Conservation (phyloP, 495 filamentous ascomycete species). For the Astrothelium subdiscretum region DNA sequence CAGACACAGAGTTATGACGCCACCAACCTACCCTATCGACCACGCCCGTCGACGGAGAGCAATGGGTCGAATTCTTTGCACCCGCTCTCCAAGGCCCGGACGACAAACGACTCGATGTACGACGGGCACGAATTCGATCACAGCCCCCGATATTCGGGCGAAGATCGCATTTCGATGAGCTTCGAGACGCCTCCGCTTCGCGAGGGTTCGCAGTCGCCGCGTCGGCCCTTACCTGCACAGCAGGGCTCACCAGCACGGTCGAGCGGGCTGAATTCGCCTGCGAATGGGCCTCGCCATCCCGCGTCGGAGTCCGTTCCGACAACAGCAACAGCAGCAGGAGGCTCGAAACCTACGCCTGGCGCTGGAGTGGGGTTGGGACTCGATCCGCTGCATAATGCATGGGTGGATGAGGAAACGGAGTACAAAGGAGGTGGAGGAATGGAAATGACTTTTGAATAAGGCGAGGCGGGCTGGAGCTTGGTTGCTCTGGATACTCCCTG, state of each 20-base stretch:
- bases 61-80: neutral
- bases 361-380: neutral
- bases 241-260: neutral
- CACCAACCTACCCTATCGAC: slow-evolving; percentile 2
- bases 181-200: neutral
- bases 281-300: neutral
- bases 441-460: slow-evolving; percentile 60
- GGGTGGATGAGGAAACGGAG: slow-evolving; percentile 31
- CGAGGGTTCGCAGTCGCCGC: neutral
- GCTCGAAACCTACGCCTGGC: slow-evolving; percentile 8
- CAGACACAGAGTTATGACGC: slow-evolving; percentile 40
- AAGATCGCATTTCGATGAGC: neutral
- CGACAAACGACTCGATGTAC: neutral
- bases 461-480: neutral
- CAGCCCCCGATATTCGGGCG: neutral
- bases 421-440: slow-evolving; percentile 33
- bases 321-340: neutral
- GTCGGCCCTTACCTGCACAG: neutral
- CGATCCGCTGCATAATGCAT: slow-evolving; percentile 12
- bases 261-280: neutral
- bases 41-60: neutral
- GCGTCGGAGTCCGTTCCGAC: neutral
- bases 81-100: neutral
- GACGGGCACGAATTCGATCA: neutral
- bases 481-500: too few species aligned